Conservation (phyloP, 768 basidiomycete species). For the Boletus tylopilopsis region DNA sequence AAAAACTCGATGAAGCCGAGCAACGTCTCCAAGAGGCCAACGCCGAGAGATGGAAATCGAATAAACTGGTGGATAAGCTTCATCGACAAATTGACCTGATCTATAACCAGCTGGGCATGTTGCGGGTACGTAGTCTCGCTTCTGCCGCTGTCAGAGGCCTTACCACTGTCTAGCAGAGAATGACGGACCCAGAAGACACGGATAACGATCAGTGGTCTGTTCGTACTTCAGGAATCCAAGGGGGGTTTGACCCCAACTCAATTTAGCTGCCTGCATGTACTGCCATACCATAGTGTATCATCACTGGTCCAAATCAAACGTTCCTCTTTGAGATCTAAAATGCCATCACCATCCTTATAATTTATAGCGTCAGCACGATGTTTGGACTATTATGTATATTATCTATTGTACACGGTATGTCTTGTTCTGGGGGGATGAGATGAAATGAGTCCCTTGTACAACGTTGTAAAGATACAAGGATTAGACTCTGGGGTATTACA, state of each 20-base stretch:
- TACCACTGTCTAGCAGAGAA: constrained; percentile 6
- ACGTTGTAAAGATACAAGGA: constrained; percentile 8
- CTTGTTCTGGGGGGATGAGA: too few relatives aligned
- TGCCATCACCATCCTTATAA: background rate
- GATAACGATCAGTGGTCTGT: constrained; percentile 2
- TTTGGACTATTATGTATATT: too few relatives aligned
- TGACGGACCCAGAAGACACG: background rate
- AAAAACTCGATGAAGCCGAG: constrained; percentile 19
- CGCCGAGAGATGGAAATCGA: constrained; percentile 11
- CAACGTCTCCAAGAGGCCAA: constrained; percentile 14
- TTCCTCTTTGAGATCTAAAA: background rate
- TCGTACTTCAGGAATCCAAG: background rate
- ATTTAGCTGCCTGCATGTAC: background rate
- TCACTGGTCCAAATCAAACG: background rate
- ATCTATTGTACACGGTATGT: too few relatives aligned
- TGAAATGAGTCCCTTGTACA: too few relatives aligned
- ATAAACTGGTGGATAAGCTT: constrained; percentile 11
- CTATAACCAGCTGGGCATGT: constrained; percentile 4
- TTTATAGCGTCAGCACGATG: background rate
- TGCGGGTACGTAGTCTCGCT: constrained; percentile 8
- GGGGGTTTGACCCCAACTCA: background rate
- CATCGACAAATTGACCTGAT: constrained; percentile 7
- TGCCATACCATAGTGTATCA: background rate
- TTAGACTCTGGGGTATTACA: constrained; percentile 3
- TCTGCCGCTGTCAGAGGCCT: background rate